A percentile compares a stretch with the other conserved stretches of the same genome.
Conservation (phyloP, 306 rosid species). For the Senna tora region DNA sequence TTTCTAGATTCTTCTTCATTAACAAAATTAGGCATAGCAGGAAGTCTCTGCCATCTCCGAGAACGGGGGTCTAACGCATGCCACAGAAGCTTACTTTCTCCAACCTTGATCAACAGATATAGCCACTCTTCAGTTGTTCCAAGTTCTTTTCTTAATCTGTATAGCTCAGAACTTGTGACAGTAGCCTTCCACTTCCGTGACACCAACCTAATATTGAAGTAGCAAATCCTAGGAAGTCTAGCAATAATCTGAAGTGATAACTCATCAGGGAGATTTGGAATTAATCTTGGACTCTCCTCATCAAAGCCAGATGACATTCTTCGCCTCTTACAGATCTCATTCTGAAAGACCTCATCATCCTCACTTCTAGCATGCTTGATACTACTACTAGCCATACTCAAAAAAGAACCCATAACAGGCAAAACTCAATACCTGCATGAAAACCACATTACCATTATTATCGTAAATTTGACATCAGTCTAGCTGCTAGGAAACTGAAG, state of each 20-base stretch:
- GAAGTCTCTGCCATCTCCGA: slow-evolving; percentile 82
- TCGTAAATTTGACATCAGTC: slow-evolving; percentile 25
- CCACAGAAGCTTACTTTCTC: slow-evolving; percentile 71
- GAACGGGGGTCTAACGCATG: slow-evolving; percentile 82
- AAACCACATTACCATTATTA: slow-evolving; percentile 22
- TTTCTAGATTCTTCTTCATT: slow-evolving; percentile 60
- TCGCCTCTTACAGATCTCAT: slow-evolving; percentile 72
- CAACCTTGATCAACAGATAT: slow-evolving; percentile 73
- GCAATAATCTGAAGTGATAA: slow-evolving; percentile 88
- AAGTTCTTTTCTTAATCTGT: slow-evolving; percentile 72
- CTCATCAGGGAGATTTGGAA: slow-evolving; percentile 93
- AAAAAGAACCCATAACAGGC: slow-evolving; percentile 68
- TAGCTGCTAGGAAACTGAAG: slow-evolving; percentile 10
- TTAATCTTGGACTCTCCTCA: slow-evolving; percentile 73
- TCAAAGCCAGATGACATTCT: slow-evolving; percentile 53
- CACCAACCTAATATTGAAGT: slow-evolving; percentile 63
- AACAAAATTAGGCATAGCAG: slow-evolving; percentile 67
- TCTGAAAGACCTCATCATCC: slow-evolving; percentile 44
- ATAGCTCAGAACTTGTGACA: slow-evolving; percentile 63
- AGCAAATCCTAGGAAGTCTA: slow-evolving; percentile 77
- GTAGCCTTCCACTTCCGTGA: slow-evolving; percentile 79
- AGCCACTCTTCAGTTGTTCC: slow-evolving; percentile 92
- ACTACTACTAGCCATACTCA: slow-evolving; percentile 55
- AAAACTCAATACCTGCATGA: slow-evolving; percentile 41
- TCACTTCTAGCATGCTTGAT: slow-evolving; percentile 44